Conservation (phyloP, 148 eudicot genomes). For the Rhododendron mucronatum region DNA sequence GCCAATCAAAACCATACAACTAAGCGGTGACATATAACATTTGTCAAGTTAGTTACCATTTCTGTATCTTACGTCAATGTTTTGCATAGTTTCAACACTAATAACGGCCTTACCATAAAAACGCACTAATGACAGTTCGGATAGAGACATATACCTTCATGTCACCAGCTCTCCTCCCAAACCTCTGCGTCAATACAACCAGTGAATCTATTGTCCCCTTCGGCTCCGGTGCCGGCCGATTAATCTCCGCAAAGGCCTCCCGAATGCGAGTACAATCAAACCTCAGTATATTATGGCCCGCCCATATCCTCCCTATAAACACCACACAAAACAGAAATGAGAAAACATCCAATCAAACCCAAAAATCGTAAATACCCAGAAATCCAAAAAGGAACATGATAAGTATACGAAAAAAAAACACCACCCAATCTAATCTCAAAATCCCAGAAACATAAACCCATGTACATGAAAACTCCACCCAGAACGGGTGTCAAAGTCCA, state of each 20-base stretch:
- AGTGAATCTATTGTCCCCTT: slow-evolving; percentile 84
- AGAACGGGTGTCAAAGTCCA: neutral
- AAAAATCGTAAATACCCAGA: neutral
- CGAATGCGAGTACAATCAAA: slow-evolving; percentile 81
- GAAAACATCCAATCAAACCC: neutral
- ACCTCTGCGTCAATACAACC: slow-evolving; percentile 70
- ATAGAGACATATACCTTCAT: slow-evolving; percentile 63
- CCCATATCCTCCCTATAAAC: slow-evolving; percentile 84
- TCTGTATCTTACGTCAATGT: neutral
- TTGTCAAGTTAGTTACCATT: neutral
- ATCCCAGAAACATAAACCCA: neutral
- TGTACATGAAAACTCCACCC: neutral
- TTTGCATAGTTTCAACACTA: neutral
- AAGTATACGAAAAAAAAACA: neutral
- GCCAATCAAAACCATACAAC: neutral
- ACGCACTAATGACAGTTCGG: neutral
- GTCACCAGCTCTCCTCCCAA: slow-evolving; percentile 96
- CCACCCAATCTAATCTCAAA: neutral
- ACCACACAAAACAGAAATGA: neutral
- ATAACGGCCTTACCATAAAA: neutral
- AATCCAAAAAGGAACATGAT: neutral
- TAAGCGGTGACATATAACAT: neutral
- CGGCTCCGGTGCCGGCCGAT: slow-evolving; percentile 77
- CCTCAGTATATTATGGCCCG: slow-evolving; percentile 88
- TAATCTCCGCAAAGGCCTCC: slow-evolving; percentile 82